Conservation (phyloP, 192 early-diverging fungal genomes). For the Backusella morwellensis region DNA sequence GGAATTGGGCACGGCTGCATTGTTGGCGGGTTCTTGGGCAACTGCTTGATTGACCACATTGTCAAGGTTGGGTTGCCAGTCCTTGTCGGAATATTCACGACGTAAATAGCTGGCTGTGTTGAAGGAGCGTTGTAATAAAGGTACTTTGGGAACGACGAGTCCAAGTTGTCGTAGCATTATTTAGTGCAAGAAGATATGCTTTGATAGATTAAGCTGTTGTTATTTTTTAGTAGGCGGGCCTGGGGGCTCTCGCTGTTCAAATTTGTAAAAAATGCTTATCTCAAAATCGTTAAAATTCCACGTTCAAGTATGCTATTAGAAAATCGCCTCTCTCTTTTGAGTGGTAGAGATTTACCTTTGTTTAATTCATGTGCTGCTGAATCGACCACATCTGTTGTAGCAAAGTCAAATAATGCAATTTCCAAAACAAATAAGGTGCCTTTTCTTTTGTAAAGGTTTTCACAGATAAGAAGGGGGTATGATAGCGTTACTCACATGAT, state of each 20-base stretch:
- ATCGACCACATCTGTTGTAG: no score
- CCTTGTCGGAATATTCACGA: background rate
- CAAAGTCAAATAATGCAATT: no score
- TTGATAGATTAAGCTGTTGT: background rate
- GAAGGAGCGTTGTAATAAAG: background rate
- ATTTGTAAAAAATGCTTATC: background rate
- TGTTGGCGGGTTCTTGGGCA: background rate
- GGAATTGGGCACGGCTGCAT: background rate
- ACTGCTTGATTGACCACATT: slow-evolving; percentile 6
- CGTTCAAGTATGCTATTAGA: background rate
- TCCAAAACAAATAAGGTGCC: no score
- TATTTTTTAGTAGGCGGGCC: background rate
- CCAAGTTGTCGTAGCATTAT: background rate
- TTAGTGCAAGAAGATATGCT: background rate
- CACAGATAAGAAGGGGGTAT: background rate
- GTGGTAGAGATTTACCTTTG: no score
- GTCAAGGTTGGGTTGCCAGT: slow-evolving; percentile 3
- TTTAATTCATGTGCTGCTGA: no score
- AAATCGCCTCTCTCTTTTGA: background rate
- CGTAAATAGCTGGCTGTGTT: background rate
- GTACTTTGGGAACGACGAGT: background rate
- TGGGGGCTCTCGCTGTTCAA: background rate
- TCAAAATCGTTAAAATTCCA: background rate
- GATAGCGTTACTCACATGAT: background rate
- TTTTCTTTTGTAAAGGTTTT: no score